phyloP scores from a whole-genome alignment of 2,329 filamentous ascomycete genomes.

The Venturia asperata region DNA sequence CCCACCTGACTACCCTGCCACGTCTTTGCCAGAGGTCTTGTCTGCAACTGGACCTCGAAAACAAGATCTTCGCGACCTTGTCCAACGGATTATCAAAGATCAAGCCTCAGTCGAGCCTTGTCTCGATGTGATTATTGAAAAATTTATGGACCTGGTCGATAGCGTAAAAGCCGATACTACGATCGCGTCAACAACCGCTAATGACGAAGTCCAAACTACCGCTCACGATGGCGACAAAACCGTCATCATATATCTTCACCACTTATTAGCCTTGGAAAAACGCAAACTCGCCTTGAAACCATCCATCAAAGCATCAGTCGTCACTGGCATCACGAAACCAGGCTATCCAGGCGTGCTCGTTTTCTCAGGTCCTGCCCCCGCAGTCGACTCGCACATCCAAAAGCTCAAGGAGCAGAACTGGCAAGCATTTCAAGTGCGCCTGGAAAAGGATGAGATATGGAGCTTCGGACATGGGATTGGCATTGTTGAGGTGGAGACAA shows the following conservation, averaged over 20 bases:
- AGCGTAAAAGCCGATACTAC: neutral
- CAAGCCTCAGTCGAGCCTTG: constrained; percentile 34
- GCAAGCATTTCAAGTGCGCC: constrained; percentile 41
- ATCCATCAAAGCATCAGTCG: constrained; percentile 19
- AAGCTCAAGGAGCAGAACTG: constrained; percentile 39
- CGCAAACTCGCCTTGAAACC: constrained; percentile 39
- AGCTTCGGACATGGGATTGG: constrained; percentile 34
- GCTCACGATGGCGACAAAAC: constrained; percentile 26
- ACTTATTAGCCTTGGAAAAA: constrained; percentile 41
- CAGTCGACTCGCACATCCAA: constrained; percentile 37
- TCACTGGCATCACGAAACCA: constrained; percentile 41
- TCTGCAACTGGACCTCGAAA: constrained; percentile 31
- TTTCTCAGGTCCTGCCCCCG: constrained; percentile 34
- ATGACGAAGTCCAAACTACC: constrained; percentile 2
- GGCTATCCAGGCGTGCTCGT: constrained; percentile 41
- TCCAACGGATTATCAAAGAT: constrained; percentile 27
- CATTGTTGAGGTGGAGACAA: constrained; percentile 38
- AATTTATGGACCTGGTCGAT: constrained; percentile 31
- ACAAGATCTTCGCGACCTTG: constrained; percentile 32
- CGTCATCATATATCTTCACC: constrained; percentile 41
- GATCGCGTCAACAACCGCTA: constrained; percentile 14
- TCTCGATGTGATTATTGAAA: constrained; percentile 36
- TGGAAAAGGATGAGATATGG: constrained; percentile 36
- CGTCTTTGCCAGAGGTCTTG: constrained; percentile 34
- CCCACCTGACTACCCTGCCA: constrained; percentile 34